A percentile compares a stretch with the other conserved stretches of the same genome.
Conservation (phyloP, 768 basidiomycete genomes). For the Tephrocybe sp. region DNA sequence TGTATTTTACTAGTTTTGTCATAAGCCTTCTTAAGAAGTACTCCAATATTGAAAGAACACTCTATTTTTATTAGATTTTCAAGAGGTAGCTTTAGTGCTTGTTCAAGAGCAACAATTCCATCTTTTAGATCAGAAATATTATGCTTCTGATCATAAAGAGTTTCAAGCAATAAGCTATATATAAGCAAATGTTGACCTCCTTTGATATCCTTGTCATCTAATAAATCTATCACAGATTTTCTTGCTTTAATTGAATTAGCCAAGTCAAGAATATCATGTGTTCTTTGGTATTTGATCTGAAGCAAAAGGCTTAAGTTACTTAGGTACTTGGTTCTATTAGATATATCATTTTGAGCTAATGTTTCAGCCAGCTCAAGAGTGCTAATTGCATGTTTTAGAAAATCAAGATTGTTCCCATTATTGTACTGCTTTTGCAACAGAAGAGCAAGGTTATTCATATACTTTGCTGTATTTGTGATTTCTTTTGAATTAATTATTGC, state of each 20-base stretch:
- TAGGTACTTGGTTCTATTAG: background rate
- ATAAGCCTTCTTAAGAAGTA: background rate
- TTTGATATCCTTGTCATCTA: background rate
- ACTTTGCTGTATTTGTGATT: background rate
- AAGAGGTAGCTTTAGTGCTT: background rate
- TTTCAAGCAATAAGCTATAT: background rate
- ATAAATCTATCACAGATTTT: background rate
- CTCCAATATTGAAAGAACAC: background rate
- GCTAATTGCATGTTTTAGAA: background rate
- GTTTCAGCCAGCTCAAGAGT: background rate
- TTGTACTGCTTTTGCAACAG: background rate
- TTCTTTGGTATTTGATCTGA: background rate
- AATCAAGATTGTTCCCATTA: background rate
- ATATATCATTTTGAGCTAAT: background rate
- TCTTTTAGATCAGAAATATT: background rate
- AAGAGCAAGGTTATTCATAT: background rate
- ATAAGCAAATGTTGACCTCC: background rate
- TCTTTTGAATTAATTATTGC: background rate
- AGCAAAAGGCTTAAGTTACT: background rate
- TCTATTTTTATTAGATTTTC: background rate
- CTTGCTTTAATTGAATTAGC: background rate
- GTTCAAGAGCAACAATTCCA: background rate
- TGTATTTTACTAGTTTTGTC: background rate
- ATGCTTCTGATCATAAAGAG: background rate
- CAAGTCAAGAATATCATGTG: background rate